Base-by-base conservation (phyloP, 2,329 filamentous ascomycete genomes). In the Penicillium thymicola region DNA sequence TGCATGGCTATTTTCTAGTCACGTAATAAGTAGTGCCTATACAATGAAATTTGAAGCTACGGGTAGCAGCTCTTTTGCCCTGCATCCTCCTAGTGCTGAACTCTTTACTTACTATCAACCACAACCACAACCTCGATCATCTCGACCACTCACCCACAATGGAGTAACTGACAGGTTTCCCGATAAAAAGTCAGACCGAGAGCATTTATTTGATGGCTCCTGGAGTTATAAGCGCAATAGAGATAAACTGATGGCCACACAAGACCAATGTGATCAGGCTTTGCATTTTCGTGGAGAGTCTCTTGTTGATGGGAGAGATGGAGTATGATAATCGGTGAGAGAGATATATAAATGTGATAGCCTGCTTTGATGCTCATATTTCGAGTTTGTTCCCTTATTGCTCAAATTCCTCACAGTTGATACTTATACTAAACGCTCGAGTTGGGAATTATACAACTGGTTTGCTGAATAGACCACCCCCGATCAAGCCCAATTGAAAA, bases 1-100 rank as follows among this genome's bases (percentile, higher is more conserved):
- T 75, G 72, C 45, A 77, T 76, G 67, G 75, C 75, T 3, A 74
- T 77, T 18, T 77, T 77, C 43, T 77, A 64, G 46, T 8, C n/a
- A 21, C 13, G 43, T 46, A 21, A 25, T 11, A 23, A 50, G 27
- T 21, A 30, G 38, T 5, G 9, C 13, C 16, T 2, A 30, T 21
- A 3, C 42, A 28, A 9, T 7, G 43, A 5, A 21, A 32, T 45
- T 16, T 6, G 7, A 21, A 23, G 2, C 6, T 18, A 32, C 5
- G 11, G 13, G 30, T 5, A 5, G 30, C 11, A 32, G 30, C 30
- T 32, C 30, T 14, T 13, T 32, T 14, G 30, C 11, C 11, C 11
- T 32, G 30, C 11, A 32, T 32, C 2, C 5, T 32, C 30, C 30
- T 32, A 32, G 30, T 32, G 5, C 11, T 14, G 5, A 11, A 11